Evolutionary conservation across 1,284 basidiomycete species (phyloP).

Genomic region (Trichosporon sp.): DNA sequence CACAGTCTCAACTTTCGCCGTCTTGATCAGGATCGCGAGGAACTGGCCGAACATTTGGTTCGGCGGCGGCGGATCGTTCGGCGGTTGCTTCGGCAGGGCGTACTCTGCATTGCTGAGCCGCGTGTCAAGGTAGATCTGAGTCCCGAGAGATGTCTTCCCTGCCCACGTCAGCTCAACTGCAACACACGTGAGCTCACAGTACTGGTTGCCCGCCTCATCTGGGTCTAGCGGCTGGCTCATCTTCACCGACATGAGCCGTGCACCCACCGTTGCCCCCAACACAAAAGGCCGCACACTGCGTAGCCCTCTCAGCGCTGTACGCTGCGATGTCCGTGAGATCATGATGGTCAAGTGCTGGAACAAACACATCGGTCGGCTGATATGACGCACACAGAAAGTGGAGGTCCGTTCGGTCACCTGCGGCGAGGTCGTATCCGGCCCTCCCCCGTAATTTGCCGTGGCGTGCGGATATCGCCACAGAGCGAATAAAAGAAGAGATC

Average conservation of each 20-base stretch:
- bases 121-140: constrained; percentile 10
- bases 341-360: constrained; percentile 4
- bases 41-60: constrained; percentile 40
- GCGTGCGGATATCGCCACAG: background rate
- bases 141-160: constrained; percentile 10
- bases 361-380: background rate
- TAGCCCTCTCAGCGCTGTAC: background rate
- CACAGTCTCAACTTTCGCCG: constrained; percentile 42
- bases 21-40: constrained; percentile 43
- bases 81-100: background rate
- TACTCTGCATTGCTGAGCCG: background rate
- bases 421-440: background rate
- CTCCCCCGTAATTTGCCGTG: background rate
- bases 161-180: background rate
- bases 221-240: background rate
- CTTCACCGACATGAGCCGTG: constrained; percentile 4
- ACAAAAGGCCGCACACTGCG: background rate
- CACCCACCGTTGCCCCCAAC: background rate
- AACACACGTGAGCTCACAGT: background rate
- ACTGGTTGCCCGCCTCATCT: background rate
- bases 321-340: background rate
- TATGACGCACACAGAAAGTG: background rate
- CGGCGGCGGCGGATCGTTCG: background rate
- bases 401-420: background rate
- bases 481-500: constrained; percentile 22